Conservation (phyloP, 1,284 basidiomycete species). For the Cystobasidium slooffiae region DNA sequence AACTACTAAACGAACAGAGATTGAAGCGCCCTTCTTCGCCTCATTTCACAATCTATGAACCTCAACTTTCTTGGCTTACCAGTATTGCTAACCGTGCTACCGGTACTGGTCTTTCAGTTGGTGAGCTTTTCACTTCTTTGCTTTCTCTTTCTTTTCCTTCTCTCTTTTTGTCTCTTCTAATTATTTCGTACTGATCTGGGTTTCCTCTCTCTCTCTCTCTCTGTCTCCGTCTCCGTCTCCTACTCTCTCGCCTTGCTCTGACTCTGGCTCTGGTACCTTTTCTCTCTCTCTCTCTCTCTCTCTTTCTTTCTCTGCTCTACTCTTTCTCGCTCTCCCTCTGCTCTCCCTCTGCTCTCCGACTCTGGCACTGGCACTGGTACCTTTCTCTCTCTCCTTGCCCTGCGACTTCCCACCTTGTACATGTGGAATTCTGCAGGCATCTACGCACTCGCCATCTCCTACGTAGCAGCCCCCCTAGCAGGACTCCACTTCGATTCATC, state of each 20-base stretch:
- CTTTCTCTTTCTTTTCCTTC: neutral
- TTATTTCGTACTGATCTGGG: neutral
- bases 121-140: constrained; percentile 62
- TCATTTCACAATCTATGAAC: constrained; percentile 89
- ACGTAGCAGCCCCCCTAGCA: constrained; percentile 77
- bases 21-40: constrained; percentile 82
- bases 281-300: too few relatives aligned
- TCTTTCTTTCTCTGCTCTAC: too few relatives aligned
- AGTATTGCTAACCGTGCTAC: constrained; percentile 87
- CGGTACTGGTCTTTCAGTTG: constrained; percentile 74
- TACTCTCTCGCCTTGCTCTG: too few relatives aligned
- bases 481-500: constrained; percentile 71
- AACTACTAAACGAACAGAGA: constrained; percentile 84
- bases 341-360: too few relatives aligned
- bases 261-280: too few relatives aligned
- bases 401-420: neutral
- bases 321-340: too few relatives aligned
- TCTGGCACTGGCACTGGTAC: too few relatives aligned
- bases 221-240: too few relatives aligned
- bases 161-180: neutral
- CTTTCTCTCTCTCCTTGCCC: neutral
- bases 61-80: constrained; percentile 71
- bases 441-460: constrained; percentile 85
- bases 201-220: too few relatives aligned
- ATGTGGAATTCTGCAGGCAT: constrained; percentile 64